A percentile compares a stretch with the other conserved stretches of the same genome.
Evolutionary conservation across 23 red algal genomes (phyloP).

Genomic region (Chondrus crispus): DNA sequence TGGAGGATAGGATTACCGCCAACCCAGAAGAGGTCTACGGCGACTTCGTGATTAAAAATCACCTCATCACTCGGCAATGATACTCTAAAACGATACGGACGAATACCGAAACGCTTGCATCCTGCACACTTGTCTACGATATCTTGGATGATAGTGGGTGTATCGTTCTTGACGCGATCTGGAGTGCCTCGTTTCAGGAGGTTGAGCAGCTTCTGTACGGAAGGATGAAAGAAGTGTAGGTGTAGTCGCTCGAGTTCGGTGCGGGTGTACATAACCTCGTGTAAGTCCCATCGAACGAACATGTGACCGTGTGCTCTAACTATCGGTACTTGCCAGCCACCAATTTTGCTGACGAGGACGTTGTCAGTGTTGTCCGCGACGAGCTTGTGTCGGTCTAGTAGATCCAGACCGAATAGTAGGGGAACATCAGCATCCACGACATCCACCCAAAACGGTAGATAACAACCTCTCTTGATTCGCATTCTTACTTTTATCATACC

Average conservation of each 20-base stretch:
- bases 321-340: not conserved
- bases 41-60: slow-evolving; percentile 1
- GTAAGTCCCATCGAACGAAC: not conserved
- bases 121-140: not conserved
- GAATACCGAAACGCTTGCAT: not conserved
- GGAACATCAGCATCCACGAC: not conserved
- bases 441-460: not conserved
- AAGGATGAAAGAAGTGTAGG: not conserved
- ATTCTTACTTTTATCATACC: not conserved
- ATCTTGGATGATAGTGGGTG: not conserved
- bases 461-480: no score
- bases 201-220: not conserved
- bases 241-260: not conserved
- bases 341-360: not conserved
- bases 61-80: not conserved
- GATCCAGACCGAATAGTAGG: not conserved
- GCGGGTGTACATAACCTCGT: not conserved
- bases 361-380: not conserved
- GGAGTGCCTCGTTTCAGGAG: not conserved
- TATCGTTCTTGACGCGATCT: not conserved
- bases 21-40: slow-evolving; percentile 25
- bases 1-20: slow-evolving; percentile 5
- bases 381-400: not conserved
- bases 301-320: not conserved
- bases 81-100: not conserved